phyloP scores from a whole-genome alignment of 192 early-diverging fungal species.

The Fimicolochytrium jonesii region DNA sequence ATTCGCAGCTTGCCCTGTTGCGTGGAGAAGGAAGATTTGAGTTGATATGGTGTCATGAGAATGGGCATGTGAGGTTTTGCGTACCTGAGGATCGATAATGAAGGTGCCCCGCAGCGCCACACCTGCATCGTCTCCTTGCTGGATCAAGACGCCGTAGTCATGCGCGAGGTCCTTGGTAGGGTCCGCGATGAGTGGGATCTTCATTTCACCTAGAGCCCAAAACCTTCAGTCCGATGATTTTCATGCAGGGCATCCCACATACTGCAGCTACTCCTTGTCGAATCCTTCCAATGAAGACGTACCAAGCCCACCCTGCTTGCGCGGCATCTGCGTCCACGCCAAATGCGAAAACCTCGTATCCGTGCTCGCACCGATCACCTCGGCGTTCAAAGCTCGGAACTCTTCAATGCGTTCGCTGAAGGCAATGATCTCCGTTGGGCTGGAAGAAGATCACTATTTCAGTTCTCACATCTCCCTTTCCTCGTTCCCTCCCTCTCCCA shows the following conservation, averaged over 20 bases:
- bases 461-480: neutral
- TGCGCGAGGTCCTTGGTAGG: constrained; percentile 47
- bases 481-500: too few species aligned
- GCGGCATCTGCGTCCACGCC: constrained; percentile 52
- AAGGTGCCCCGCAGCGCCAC: constrained; percentile 48
- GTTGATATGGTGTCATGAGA: too few species aligned
- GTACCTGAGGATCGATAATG: constrained; percentile 53
- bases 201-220: constrained; percentile 84
- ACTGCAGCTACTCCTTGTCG: too few species aligned
- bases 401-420: constrained; percentile 54
- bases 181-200: constrained; percentile 77
- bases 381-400: constrained; percentile 45
- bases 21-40: too few species aligned
- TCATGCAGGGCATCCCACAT: too few species aligned
- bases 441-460: neutral
- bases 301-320: constrained; percentile 54
- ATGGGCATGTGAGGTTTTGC: too few species aligned
- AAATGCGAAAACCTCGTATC: constrained; percentile 53
- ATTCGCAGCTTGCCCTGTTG: constrained; percentile 76
- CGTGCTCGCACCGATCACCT: constrained; percentile 53
- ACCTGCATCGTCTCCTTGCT: constrained; percentile 33
- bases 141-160: constrained; percentile 52
- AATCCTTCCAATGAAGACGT: too few species aligned
- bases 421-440: constrained; percentile 57
- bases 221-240: too few species aligned